Conservation (phyloP, 176 grass and related monocot genomes). For the Eleusine coracana region DNA sequence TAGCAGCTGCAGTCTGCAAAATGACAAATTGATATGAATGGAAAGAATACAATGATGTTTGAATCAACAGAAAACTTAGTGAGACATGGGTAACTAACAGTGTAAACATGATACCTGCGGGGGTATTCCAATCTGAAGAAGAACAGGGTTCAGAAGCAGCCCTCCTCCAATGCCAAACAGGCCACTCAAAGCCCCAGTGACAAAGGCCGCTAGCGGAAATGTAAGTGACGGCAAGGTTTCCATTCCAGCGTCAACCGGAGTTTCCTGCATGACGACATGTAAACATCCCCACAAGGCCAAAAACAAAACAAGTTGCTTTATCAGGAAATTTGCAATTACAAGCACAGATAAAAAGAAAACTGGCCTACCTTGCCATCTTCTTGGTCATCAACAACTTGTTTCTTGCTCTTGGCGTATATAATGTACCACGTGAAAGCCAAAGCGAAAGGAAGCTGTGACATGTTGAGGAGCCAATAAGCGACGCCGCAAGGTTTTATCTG, state of each 20-base stretch:
- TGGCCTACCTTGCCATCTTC: slow-evolving; percentile 43
- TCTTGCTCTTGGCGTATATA: slow-evolving; percentile 59
- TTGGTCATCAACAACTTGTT: background rate
- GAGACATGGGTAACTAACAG: background rate
- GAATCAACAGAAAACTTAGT: background rate
- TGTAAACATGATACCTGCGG: slow-evolving; percentile 50
- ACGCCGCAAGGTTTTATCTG: slow-evolving; percentile 66
- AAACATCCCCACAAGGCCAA: background rate
- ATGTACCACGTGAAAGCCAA: slow-evolving; percentile 72
- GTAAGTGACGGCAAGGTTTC: slow-evolving; percentile 44
- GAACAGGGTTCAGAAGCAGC: slow-evolving; percentile 74
- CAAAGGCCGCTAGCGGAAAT: slow-evolving; percentile 57
- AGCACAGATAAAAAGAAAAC: background rate
- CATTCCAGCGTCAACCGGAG: slow-evolving; percentile 1
- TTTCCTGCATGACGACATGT: slow-evolving; percentile 25
- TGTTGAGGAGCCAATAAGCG: slow-evolving; percentile 63
- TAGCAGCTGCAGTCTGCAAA: slow-evolving; percentile 67
- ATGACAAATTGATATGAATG: background rate
- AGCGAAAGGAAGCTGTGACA: slow-evolving; percentile 70
- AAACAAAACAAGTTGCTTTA: background rate
- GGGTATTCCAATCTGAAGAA: slow-evolving; percentile 79
- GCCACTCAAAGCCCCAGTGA: slow-evolving; percentile 77
- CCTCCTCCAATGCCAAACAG: slow-evolving; percentile 90
- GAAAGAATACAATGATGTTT: background rate
- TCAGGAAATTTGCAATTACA: background rate